Evolutionary conservation across 2,329 filamentous ascomycete genomes (phyloP), one percentile per base, ranked within the genome.

Genomic region (Huntiella omanensis): DNA sequence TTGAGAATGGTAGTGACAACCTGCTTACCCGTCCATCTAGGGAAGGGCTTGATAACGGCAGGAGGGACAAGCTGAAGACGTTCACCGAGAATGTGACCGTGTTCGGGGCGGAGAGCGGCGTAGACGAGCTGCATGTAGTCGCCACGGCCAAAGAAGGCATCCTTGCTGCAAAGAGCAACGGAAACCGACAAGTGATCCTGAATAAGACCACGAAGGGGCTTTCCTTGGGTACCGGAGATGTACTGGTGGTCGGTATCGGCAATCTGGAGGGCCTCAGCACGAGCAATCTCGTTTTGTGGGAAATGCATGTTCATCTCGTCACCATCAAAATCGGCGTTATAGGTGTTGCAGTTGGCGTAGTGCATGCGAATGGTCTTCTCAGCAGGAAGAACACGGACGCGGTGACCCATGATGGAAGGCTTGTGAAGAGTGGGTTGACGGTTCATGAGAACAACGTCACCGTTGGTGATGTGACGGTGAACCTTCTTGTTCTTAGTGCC

Each of bases 241-340:
- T 98, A 98, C 57, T 98, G 91, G 57, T 95, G 87, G 59, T 98
- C 88, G 2, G 91, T 95, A 59, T 96, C 88, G 34, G 91, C 91
- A 55, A 98, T 80, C 54, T 86, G 83, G 54, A 93, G 72, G 2
- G 91, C 91, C 64, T 98, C 91, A 2, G 88, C 83, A 54, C 91
- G 74, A 12, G 91, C 91, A 53, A 96, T 70, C 59, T 96, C 92
- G 54, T 94, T 96, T 56, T 98, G 91, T 1, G 91, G 91, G 57
- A 98, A 96, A 63, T 98, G 91, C 87, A 98, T 92, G 61, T 98
- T 98, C 91, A 98, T 98, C 62, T 98, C 91, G 59, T 98, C 91
- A 61, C 91, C 91, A 57, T 98, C 92, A 58, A 98, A 98, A 70
- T 98, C 91, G 32, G 91, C 91, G 56, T 98, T 98, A 69, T 98